A percentile compares a stretch with the other conserved stretches of the same genome.
Conservation (phyloP, 352 stramenopile genomes). For the Globisporangium mamillatum region DNA sequence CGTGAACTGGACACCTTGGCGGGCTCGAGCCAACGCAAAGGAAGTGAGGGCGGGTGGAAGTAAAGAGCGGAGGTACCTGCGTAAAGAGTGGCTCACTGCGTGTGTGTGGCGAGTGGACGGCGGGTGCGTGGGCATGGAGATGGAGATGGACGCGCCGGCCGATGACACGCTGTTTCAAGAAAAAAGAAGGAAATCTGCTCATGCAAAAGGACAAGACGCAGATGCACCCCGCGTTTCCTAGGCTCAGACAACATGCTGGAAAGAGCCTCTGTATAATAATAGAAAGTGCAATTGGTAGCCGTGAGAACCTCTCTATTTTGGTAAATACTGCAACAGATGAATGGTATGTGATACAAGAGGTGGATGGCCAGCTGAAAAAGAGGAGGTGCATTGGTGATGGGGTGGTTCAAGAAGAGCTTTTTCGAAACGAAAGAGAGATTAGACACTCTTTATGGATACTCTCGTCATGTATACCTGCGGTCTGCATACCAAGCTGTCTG, state of each 20-base stretch:
- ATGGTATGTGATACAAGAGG: not conserved
- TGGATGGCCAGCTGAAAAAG: not conserved
- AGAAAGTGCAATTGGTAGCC: too few relatives aligned
- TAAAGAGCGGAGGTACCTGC: not conserved
- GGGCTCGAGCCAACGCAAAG: not conserved
- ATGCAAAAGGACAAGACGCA: not conserved
- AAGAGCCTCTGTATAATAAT: too few relatives aligned
- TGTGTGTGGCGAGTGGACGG: not conserved
- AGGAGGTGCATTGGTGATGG: not conserved
- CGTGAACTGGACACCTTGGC: constrained; percentile 6
- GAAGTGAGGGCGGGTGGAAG: not conserved
- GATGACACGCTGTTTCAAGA: constrained; percentile 8
- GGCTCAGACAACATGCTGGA: too few relatives aligned
- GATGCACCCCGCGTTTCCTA: too few relatives aligned
- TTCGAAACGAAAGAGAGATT: not conserved
- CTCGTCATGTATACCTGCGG: not conserved
- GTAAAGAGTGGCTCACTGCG: constrained; percentile 3
- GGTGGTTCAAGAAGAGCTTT: not conserved
- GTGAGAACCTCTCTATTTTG: too few relatives aligned
- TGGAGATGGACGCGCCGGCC: not conserved
- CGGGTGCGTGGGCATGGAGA: not conserved
- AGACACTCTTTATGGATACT: not conserved
- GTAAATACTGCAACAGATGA: not conserved
- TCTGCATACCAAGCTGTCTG: not conserved
- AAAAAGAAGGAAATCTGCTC: constrained; percentile 1